Evolutionary conservation across 192 early-diverging fungal species (phyloP).

Genomic region (Spizellomyces punctatus): DNA sequence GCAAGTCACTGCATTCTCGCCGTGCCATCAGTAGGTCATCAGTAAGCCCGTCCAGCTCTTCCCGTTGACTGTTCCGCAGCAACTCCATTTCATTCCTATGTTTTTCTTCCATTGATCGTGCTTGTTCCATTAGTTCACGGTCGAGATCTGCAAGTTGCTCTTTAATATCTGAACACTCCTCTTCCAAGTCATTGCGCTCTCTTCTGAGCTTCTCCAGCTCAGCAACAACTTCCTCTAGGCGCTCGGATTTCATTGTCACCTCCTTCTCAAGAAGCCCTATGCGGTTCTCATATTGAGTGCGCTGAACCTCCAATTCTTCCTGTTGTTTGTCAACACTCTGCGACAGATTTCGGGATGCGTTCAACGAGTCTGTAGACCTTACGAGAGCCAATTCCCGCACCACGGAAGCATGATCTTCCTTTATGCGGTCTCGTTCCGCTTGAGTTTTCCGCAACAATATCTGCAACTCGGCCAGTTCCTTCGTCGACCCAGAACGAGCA

Average conservation of each 20-base stretch:
- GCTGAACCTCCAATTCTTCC: no score
- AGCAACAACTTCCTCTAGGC: neutral
- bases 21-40: constrained; percentile 7
- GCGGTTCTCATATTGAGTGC: no score
- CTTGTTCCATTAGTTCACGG: constrained; percentile 6
- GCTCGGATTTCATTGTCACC: no score
- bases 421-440: constrained; percentile 2
- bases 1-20: neutral
- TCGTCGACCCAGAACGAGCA: neutral
- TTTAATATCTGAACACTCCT: constrained; percentile 1
- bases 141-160: constrained; percentile 13
- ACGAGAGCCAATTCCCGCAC: no score
- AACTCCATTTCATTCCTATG: constrained; percentile 7
- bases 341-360: neutral
- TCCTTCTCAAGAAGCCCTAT: no score
- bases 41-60: constrained; percentile 27
- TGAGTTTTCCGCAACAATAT: neutral
- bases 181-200: neutral
- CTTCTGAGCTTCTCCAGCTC: constrained; percentile 3
- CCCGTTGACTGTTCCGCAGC: constrained; percentile 9
- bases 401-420: no score
- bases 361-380: no score
- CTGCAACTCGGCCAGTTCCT: neutral
- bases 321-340: neutral
- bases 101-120: neutral